Base-by-base conservation (phyloP, 2,329 filamentous ascomycete genomes). In the Fusarium tricinctum region DNA sequence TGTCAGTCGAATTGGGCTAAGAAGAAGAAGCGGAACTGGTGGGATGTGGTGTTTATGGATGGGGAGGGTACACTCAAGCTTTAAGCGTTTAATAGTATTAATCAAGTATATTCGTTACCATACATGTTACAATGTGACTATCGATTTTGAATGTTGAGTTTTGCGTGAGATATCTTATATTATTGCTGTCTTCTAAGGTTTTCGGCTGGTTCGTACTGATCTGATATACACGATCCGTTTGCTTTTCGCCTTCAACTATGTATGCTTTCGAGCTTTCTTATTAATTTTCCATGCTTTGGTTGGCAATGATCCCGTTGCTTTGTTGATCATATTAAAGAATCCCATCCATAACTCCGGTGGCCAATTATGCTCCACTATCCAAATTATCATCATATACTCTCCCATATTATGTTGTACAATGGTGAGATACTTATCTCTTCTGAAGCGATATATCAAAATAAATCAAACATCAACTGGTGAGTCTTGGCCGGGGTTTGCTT, bases 401-500 rank as follows among this genome's bases (percentile, higher is more conserved):
- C 35, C 35, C 35, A n/a, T 5, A 38, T 38, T 38, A 38, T 19
- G 9, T 38, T 8, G 5, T n/a, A n/a, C 23, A 8, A 23, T 23
- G 23, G 23, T 23, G 23, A 23, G 23, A 23, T 6, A 23, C 6
- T 5, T 23, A 23, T 23, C 22, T 6, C 6, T 22, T 22, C 22
- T n/a, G 7, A 38, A 8, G 7, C 15, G 8, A n/a, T 38, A 10
- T 7, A n/a, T 38, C n/a, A 38, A n/a, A 10, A n/a, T 4, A 5
- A 8, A 38, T 53, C 22, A 61, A 7, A 61, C 61, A 8, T 66
- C 62, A 14, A 66, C 39, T 22, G 68, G 68, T 8, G 56, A 58
- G 12, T 73, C 70, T 56, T 84, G 82, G 7, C 79, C 81, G 0
- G 79, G 79, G 63, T 84, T 83, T 20, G 77, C 78, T 23, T 79